Base-by-base conservation (phyloP, 2,329 filamentous ascomycete species). In the Fusarium sp. region DNA sequence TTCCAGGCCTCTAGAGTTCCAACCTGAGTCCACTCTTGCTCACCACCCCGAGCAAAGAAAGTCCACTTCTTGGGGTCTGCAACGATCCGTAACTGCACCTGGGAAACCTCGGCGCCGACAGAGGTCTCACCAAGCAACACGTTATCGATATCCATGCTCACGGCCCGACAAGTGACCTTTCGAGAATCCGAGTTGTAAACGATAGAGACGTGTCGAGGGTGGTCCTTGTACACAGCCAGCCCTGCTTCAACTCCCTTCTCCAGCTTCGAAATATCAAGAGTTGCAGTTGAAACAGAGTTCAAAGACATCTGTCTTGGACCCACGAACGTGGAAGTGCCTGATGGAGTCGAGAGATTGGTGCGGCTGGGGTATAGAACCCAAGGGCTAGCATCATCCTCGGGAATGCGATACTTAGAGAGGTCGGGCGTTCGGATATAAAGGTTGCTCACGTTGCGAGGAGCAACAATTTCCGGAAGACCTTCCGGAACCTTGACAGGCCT, bases 221-320 rank as follows among this genome's bases (percentile, higher is more conserved):
- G 66, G 18, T 71, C 69, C 38, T 71, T 71, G 47, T 71, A 71
- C 10, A 71, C 25, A 14, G 66, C 35, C 38, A 69, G 14, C 2
- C 69, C 69, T 18, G 69, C 66, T 31, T 52, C 20, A n/a, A 62
- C 10, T 4, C 66, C 58, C 6, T 27, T 58, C 8, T 38, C 18
- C 3, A 66, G 20, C 3, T 47, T 33, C 1, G 40, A 45, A 22
- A 66, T 36, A 16, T 58, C 25, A 5, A 71, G 63, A 6, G 56
- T 45, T 14, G 66, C 66, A 6, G 63, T 70, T 11, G 69, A 56
- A 40, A 67, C n/a, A 38, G 69, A 64, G 14, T 35, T 50, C 13
- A 71, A n/a, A 14, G 69, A 66, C 27, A 56, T 14, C 29, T 71
- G 69, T 3, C 69, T 57, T 42, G 29, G 47, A 6, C 69, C 66